Evolutionary conservation across 306 rosid genomes (phyloP).

Genomic region (Vigna radiata): DNA sequence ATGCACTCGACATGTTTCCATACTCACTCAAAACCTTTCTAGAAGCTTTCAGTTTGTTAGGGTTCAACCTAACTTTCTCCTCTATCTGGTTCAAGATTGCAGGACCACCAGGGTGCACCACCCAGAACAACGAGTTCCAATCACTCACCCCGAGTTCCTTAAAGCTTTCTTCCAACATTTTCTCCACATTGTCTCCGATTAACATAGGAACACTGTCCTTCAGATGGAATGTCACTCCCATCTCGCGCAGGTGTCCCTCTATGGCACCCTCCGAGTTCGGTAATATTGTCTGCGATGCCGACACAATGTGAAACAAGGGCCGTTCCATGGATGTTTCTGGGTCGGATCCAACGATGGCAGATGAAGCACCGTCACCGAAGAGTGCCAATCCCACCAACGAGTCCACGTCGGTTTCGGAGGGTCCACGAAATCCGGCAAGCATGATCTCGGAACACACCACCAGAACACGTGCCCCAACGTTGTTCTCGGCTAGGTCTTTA

Average conservation of each 20-base stretch:
- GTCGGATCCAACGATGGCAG: constrained; percentile 44
- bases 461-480: constrained; percentile 47
- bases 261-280: constrained; percentile 49
- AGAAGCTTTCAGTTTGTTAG: constrained; percentile 45
- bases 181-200: constrained; percentile 41
- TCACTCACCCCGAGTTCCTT: constrained; percentile 31
- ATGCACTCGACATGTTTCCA: constrained; percentile 54
- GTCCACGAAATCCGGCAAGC: constrained; percentile 18
- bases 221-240: constrained; percentile 44
- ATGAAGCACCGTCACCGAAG: constrained; percentile 51
- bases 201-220: constrained; percentile 28
- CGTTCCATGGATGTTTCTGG: constrained; percentile 3
- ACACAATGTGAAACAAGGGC: constrained; percentile 37
- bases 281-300: neutral
- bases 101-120: constrained; percentile 47
- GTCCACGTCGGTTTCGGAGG: constrained; percentile 40
- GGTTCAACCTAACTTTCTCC: constrained; percentile 21
- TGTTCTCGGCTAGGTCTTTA: constrained; percentile 51
- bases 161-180: constrained; percentile 19
- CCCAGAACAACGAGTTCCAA: constrained; percentile 51
- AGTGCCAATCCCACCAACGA: constrained; percentile 52
- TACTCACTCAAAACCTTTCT: constrained; percentile 47
- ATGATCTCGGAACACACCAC: constrained; percentile 53
- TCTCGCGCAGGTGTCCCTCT: constrained; percentile 48
- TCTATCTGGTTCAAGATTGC: constrained; percentile 48